phyloP scores from a whole-genome alignment of 345 rosid genomes.

The Laguncularia racemosa region DNA sequence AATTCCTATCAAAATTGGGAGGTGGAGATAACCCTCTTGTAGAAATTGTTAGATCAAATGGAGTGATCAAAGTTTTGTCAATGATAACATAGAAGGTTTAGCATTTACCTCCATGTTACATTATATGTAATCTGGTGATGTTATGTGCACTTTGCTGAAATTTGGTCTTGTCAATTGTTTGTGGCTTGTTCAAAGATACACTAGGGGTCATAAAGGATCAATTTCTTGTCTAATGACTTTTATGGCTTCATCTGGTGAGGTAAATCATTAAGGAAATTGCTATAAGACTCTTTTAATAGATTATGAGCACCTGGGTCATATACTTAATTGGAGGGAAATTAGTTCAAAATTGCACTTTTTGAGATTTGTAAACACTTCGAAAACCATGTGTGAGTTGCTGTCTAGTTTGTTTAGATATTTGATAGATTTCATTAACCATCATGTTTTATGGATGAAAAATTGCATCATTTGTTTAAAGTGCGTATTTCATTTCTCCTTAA shows the following conservation, averaged over 20 bases:
- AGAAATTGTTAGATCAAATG: conserved; percentile 97
- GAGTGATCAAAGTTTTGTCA: conserved; percentile 96
- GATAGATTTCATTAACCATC: too few species aligned
- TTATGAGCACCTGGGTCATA: too few species aligned
- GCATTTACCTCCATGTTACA: conserved; percentile 5
- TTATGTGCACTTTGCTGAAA: conserved; percentile 3
- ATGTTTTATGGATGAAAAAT: too few species aligned
- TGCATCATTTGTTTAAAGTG: too few species aligned
- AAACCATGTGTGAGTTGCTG: too few species aligned
- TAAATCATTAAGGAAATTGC: conserved; percentile 17
- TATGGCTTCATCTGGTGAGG: conserved; percentile 98
- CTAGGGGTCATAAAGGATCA: conserved; percentile 97
- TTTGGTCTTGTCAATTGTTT: conserved; percentile 2
- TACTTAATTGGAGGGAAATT: too few species aligned
- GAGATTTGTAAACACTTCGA: too few species aligned
- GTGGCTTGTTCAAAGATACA: conserved; percentile 94
- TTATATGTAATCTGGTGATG: background rate
- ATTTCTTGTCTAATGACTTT: conserved; percentile 95
- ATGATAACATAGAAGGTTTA: conserved; percentile 99
- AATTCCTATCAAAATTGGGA: conserved; percentile 72
- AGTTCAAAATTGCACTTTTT: too few species aligned
- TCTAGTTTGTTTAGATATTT: too few species aligned
- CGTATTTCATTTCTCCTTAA: too few species aligned
- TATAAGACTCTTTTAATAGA: too few species aligned
- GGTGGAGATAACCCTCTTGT: conserved; percentile 93